Base-by-base conservation (phyloP, 2,329 filamentous ascomycete genomes). In the Pezicula rhizophila region DNA sequence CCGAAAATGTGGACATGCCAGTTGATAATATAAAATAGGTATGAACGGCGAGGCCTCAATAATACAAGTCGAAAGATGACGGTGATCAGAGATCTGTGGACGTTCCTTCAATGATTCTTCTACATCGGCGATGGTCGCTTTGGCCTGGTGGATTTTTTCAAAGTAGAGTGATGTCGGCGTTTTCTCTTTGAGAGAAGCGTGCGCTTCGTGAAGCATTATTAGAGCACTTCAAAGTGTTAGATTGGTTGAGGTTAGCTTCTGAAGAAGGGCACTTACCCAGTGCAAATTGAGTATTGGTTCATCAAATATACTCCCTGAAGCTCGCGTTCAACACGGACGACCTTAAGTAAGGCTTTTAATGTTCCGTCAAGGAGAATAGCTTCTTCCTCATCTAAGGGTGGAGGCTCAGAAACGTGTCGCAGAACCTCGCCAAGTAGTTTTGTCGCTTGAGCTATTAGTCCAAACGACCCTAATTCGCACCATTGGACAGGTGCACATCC, bases 401-500 rank as follows among this genome's bases (percentile, higher is more conserved):
- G 10, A 2, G 42, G 34, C 42, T 43, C 18, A 5, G 43, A 46
- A 11, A 53, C 37, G 26, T 68, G 62, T 7, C 45, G 45, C 8
- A 66, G 50, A 11, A 64, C 60, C 45, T 57, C 55, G 20, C 58
- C 58, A 5, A 65, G 51, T 12, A 69, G 58, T 38, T 65, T 56
- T 12, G 62, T 58, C 15, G 62, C 54, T 52, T 70, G 65, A 44
- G 62, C 64, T 45, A 77, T 66, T 49, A 74, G 69, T 2, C 72
- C 73, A 63, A 75, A 79, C 38, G 74, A 64, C n/a, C 71, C 68
- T 44, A 73, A 56, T 8, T 51, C 43, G 4, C 18, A 8, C 20
- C 43, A 37, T 38, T 44, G 11, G 10, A 44, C 35, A 8, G 43
- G 44, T 38, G 42, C 2, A 43, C 20, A 15, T 48, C 39, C 14